Evolutionary conservation across 2,329 filamentous ascomycete species (phyloP), one percentile per base, ranked within the genome.

Genomic region (Colletotrichum higginsianum): DNA sequence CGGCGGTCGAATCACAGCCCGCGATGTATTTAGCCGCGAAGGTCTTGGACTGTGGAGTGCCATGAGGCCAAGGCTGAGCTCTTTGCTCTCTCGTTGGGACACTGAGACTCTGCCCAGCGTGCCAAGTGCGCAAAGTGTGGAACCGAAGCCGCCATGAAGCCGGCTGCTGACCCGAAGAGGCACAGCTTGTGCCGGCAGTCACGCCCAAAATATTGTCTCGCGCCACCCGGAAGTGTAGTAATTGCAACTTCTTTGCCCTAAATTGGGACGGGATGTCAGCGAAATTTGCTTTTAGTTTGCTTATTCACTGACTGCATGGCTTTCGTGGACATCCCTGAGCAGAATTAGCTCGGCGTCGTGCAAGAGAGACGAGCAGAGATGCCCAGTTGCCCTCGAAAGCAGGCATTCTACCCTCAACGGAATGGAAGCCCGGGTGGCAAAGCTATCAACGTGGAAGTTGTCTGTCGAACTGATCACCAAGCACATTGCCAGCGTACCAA

Each of bases 1-100:
- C 2, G 0, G 23, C 4, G 2, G 21, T 26, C 66, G 50, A 68
- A 64, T 68, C 40, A 52, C 2, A 44, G n/a, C 16, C 9, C 9
- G 4, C 4, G 1, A 2, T 6, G 13, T 1, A 64, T 68, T 68
- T 68, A 68, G 60, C 66, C 66, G 42, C 35, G 42, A 35, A 30
- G 18, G 42, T 64, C 66, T 68, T 64, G 66, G 66, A 44, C 44
- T 40, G 66, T 64, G 66, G 66, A 68, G 66, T 50, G 60, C 66
- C 50, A 18, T 52, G 44, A 64, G 60, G 52, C 66, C 60, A 68
- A 68, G 66, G 60, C 66, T 68, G 66, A 64, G 23, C 8, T 56
- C 44, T 30, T 6, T 2, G 35, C 8, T 7, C 15, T 58, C 50
- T 52, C 60, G 66, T 68, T 68, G 66, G 66, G 23, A 47, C 4